Evolutionary conservation across 2,329 filamentous ascomycete genomes (phyloP), one percentile per base, ranked within the genome.

Genomic region (Penicillium brevicompactum): DNA sequence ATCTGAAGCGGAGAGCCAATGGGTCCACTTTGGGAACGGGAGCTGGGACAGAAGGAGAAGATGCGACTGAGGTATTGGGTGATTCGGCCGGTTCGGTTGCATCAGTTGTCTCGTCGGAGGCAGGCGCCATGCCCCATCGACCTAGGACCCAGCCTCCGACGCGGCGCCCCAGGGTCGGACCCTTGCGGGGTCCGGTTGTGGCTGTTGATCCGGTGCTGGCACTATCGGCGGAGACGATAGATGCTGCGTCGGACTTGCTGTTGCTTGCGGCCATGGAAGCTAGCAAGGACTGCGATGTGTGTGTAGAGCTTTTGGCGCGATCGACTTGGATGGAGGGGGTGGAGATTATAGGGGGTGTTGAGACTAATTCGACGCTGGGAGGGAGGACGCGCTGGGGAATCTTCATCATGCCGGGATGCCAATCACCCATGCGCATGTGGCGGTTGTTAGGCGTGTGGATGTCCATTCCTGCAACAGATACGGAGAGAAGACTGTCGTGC

Each of bases 401-500:
- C 42, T 76, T 70, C 34, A 67, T 70, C 34, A 67, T 58, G 79
- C 22, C 83, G 75, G 31, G 79, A 78, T 48, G 81, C 70, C 58
- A 85, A 67, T 21, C 78, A 16, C 87, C 84, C 55, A 94, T 82
- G 66, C 95, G 90, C 32, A 89, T 90, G 0, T 91, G 90, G 4
- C 89, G 84, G 1, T 83, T 82, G 65, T 88, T 87, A 4, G 95
- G 80, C 0, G 89, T 92, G 70, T 96, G 92, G 47, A 96, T 95
- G 69, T 97, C 93, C 71, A 96, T 87, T 2, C 91, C 92, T 0
- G 87, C 85, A 1, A 96, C 83, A 0, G 92, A 97, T 62, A 96
- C 83, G 0, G 92, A 97, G 63, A 97, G 84, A 58, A 97, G 87
- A 16, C 91, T 96, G 70, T 97, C 92, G 64, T 96, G 91, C 1